Evolutionary conservation across 176 grass and related monocot species (phyloP), one percentile per base, ranked within the genome.

Genomic region (Oryza glaberrima): DNA sequence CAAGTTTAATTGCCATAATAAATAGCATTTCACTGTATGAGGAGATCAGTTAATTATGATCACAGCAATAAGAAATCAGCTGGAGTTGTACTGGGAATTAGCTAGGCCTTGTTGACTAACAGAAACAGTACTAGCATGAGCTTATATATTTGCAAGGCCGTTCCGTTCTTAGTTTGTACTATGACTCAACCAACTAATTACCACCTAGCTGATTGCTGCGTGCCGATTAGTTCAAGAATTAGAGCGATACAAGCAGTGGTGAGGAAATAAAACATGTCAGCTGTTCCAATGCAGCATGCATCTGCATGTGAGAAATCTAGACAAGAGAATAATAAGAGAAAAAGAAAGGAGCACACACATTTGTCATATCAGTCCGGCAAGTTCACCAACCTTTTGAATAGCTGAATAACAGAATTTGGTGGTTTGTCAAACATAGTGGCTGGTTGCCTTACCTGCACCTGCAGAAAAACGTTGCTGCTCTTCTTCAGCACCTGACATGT

Each of bases 361-460:
- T 26, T 26, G 65, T 70, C 74, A 78, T 2, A 16, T 12, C 1
- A 38, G 54, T 86, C 26, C 28, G 28, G 54, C 69, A 30, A n/a
- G 46, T 67, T 74, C 66, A 82, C 66, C 86, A 45, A 74, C 46
- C 67, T 51, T 52, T 72, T 26, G 30, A 32, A 75, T 58, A 17
- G 36, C 7, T 26, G 30, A 32, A 75, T 58, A 32, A 48, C 7
- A 34, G 72, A 52, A 46, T 51, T 54, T 13, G 30, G 61, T 20
- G 47, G 58, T 40, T 38, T 72, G 79, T 90, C 88, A 69, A 90
- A 82, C 68, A 73, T 36, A n/a, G 68, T 73, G 84, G 73, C 78
- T 73, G 84, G 73, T 79, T 67, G 78, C 43, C 78, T 72, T 61
- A 77, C 73, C 88, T 86, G 46, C 46, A 90, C 41, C 67, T 63